These are phyloP conservation scores for Hordeum marinum DNA, from an alignment of 176 grass and related monocot species.

Conservation along the genomic window DNA sequence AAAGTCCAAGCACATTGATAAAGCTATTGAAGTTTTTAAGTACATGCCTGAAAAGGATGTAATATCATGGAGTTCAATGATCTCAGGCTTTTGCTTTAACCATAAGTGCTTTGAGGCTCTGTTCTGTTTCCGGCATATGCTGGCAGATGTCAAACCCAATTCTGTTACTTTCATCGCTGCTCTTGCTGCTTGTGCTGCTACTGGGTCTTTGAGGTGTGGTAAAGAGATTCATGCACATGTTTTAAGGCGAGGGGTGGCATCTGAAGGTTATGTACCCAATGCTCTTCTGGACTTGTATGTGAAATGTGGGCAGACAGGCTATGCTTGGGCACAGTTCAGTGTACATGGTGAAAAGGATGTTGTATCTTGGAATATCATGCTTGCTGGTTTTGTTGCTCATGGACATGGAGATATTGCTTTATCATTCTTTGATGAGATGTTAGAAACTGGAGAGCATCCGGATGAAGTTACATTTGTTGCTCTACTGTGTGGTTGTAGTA, in stretches of 20 bases:
- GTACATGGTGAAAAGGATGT: slow-evolving; percentile 51
- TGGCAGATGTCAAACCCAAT: slow-evolving; percentile 74
- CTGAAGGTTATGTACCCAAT: slow-evolving; percentile 67
- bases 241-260: slow-evolving; percentile 57
- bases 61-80: slow-evolving; percentile 78
- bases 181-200: slow-evolving; percentile 72
- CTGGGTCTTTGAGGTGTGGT: slow-evolving; percentile 61
- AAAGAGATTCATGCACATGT: slow-evolving; percentile 89
- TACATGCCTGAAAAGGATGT: slow-evolving; percentile 83
- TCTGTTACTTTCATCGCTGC: slow-evolving; percentile 67
- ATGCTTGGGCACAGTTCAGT: slow-evolving; percentile 74
- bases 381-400: slow-evolving; percentile 63
- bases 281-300: slow-evolving; percentile 84
- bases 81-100: slow-evolving; percentile 78
- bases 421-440: slow-evolving; percentile 62
- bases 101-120: slow-evolving; percentile 76
- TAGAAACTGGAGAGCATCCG: slow-evolving; percentile 58
- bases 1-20: slow-evolving; percentile 73
- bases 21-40: slow-evolving; percentile 77
- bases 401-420: slow-evolving; percentile 55
- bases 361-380: slow-evolving; percentile 94
- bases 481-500: slow-evolving; percentile 77
- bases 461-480: slow-evolving; percentile 87
- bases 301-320: slow-evolving; percentile 79
- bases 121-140: slow-evolving; percentile 77